Evolutionary conservation across 2,329 filamentous ascomycete genomes (phyloP), one percentile per base, ranked within the genome.

Genomic region (Claviceps paspali): DNA sequence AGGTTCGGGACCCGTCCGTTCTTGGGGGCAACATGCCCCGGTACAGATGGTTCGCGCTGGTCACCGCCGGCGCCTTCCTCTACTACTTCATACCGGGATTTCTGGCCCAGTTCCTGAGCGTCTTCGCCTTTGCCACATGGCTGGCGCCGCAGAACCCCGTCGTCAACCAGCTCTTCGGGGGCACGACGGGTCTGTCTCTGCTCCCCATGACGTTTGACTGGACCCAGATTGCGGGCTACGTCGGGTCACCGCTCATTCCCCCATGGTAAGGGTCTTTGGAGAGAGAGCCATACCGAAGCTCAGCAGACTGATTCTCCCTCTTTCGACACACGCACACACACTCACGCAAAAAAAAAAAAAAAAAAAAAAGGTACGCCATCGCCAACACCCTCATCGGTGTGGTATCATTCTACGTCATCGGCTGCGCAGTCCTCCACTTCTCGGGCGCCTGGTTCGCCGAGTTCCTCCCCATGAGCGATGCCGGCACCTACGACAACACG

Each of bases 151-250:
- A 82, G 35, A 82, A 72, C 41, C 63, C 72, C 0, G 58, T 82
- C 8, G 56, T 85, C 28, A 86, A 85, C 45, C 79, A 85, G 51
- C 50, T 85, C 1, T 85, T 85, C 46, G 81, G 81, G 2, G 78
- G 76, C 1, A 65, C 64, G 34, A 79, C 74, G 0, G 80, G 81
- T 0, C 44, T 85, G 3, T 80, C 75, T 0, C 49, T 85, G 21
- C 57, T 84, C 6, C 79, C 80, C 1, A 72, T 85, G 23, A 83
- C 79, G 0, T 82, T 85, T 49, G 80, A 85, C 60, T 84, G 80
- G 79, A 79, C 76, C 5, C 76, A 82, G 47, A 68, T 83, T 36
- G 67, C 76, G 3, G 80, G 77, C 33, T 84, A 73, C 42, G 63
- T 80, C 36, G 71, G 72, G 22, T 80, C 75, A 8, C 79, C 79